These are phyloP conservation scores for Anastatica hierochuntica DNA, from an alignment of 345 rosid genomes.

Conservation along the genomic window DNA sequence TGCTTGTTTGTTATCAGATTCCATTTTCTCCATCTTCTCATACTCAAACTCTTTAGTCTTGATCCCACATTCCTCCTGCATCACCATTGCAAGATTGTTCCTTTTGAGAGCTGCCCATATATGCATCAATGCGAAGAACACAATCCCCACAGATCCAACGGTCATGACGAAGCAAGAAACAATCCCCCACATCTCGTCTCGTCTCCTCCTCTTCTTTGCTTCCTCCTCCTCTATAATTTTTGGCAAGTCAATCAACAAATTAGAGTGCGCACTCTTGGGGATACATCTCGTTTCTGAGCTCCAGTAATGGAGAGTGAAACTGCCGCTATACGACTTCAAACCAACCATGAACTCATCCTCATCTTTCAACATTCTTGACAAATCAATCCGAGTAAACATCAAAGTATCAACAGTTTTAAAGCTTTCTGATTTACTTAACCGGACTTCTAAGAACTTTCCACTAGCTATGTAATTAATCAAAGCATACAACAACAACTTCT, in stretches of 20 bases:
- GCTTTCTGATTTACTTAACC: slow-evolving; percentile 40
- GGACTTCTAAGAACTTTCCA: slow-evolving; percentile 51
- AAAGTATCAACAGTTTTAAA: slow-evolving; percentile 37
- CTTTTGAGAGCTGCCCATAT: slow-evolving; percentile 54
- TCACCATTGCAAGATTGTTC: slow-evolving; percentile 39
- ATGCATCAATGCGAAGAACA: slow-evolving; percentile 48
- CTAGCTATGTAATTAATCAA: slow-evolving; percentile 63
- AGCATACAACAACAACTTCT: slow-evolving; percentile 27
- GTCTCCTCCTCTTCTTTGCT: slow-evolving; percentile 24
- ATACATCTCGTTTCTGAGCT: slow-evolving; percentile 37
- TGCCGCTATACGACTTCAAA: slow-evolving; percentile 49
- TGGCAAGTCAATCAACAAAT: slow-evolving; percentile 21
- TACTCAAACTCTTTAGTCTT: slow-evolving; percentile 46
- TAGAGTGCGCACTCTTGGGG: slow-evolving; percentile 54
- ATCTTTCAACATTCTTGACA: slow-evolving; percentile 39
- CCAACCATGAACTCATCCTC: slow-evolving; percentile 43
- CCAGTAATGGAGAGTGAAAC: slow-evolving; percentile 54
- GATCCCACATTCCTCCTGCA: slow-evolving; percentile 50
- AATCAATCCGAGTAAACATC: slow-evolving; percentile 35
- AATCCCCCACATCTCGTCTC: slow-evolving; percentile 37
- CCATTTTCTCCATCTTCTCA: slow-evolving; percentile 58
- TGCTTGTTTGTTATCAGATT: slow-evolving; percentile 34
- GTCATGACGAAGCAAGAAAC: slow-evolving; percentile 55
- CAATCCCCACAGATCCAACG: slow-evolving; percentile 55
- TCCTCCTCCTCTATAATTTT: slow-evolving; percentile 26